Base-by-base conservation (phyloP, 306 rosid genomes). In the Datisca glomerata region DNA sequence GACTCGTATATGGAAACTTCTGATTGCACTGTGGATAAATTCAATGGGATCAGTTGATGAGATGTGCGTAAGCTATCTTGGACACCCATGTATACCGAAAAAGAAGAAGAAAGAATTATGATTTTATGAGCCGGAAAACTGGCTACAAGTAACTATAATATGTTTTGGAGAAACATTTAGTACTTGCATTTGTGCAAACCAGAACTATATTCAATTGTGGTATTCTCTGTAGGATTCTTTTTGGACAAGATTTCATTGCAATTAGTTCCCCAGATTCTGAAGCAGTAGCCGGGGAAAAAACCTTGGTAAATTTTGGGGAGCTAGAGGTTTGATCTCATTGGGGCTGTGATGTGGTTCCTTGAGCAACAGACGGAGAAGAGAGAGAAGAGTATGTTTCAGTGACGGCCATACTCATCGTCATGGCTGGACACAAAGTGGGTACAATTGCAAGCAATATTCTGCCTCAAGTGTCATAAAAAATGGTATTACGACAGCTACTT, bases 341-440 rank as follows among this genome's bases (percentile, higher is more conserved):
- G 36, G 61, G 42, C 55, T 49, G 37, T 53, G 57, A 58, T 50
- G 41, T 24, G 18, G 59, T 48, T 12, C 14, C 19, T 29, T 47
- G 43, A 49, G 9, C 27, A 38, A 27, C 3, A 18, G 24, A 33
- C 21, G 48, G 28, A 35, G 50, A 21, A 57, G 29, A 44, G 58
- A 23, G 60, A 40, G 51, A 49, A 42, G 36, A 44, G 21, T 40
- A 33, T 60, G 60, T 31, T 18, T 8, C 41, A 17, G 41, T 39
- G 37, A 56, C 32, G 44, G 18, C 43, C 45, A 1, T 13, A 56
- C 29, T 31, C 12, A 28, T 58, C 49, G 21, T 21, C 73, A 72
- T 80, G 86, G 92, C 64, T 29, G 59, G 66, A 55, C 51, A 37
- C 36, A 64, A 73, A 67, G 87, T 81, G 55, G 94, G 83, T 50